Evolutionary conservation across 176 grass and related monocot species (phyloP).

Genomic region (Aegilops sharonensis): DNA sequence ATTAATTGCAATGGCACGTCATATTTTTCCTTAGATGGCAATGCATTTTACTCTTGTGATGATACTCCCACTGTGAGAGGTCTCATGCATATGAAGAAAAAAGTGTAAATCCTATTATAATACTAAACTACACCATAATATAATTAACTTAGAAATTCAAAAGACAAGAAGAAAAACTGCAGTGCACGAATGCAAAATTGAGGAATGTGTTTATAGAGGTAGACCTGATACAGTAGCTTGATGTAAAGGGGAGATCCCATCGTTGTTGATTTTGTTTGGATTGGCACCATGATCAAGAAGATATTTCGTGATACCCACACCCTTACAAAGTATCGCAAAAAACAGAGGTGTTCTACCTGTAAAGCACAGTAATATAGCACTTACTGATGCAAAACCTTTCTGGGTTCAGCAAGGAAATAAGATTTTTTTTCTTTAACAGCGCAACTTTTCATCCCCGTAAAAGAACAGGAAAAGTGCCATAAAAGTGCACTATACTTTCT

Average conservation of each 20-base stretch:
- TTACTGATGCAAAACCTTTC: neutral
- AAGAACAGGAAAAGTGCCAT: neutral
- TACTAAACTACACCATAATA: neutral
- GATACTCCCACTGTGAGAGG: no score
- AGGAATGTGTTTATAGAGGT: neutral
- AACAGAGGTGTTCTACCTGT: slow-evolving; percentile 34
- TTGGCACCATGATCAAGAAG: slow-evolving; percentile 35
- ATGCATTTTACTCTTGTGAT: no score
- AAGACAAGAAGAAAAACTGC: neutral
- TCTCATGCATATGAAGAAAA: neutral
- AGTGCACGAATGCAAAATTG: neutral
- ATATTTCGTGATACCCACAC: slow-evolving; percentile 3
- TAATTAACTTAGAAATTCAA: neutral
- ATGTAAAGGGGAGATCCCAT: slow-evolving; percentile 34
- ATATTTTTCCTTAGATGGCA: no score
- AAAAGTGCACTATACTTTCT: neutral
- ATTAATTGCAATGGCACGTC: no score
- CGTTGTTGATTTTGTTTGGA: neutral
- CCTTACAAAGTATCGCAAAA: neutral
- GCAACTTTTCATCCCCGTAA: neutral
- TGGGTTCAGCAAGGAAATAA: neutral
- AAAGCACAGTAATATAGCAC: neutral
- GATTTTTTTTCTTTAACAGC: neutral
- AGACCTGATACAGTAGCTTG: neutral
- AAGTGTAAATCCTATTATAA: neutral